Evolutionary conservation across 2,329 filamentous ascomycete species (phyloP).

Genomic region (Ceratocystis colombiana): DNA sequence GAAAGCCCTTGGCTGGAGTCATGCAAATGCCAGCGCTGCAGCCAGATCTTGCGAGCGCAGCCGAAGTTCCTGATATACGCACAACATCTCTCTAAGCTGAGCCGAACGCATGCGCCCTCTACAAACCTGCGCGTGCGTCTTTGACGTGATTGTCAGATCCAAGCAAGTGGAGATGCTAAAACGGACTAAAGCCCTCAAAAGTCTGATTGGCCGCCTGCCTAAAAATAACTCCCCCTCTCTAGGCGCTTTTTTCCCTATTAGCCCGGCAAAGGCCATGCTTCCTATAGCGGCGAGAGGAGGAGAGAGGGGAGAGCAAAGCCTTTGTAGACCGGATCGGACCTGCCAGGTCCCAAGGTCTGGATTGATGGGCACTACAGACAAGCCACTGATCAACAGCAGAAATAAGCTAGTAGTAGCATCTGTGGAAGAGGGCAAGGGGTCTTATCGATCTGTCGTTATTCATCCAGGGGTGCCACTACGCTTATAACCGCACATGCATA

Average conservation of each 20-base stretch:
- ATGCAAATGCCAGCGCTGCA: no score
- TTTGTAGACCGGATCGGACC: no score
- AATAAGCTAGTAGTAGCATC: no score
- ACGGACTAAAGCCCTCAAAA: conserved; percentile 13
- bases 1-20: no score
- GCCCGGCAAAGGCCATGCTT: no score
- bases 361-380: neutral
- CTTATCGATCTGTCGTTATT: conserved; percentile 5
- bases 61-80: neutral
- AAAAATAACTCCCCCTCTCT: conserved; percentile 15
- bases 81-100: neutral
- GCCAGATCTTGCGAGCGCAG: neutral
- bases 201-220: neutral
- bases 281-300: no score
- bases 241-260: neutral
- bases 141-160: conserved; percentile 13
- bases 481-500: conserved; percentile 7
- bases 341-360: neutral
- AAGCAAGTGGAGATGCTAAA: conserved; percentile 7
- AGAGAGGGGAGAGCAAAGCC: no score
- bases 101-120: no score
- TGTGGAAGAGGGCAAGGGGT: neutral
- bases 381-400: no score
- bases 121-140: neutral
- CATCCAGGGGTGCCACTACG: neutral